Conservation (phyloP, 257 asterid genomes). For the Solanum boliviense region DNA sequence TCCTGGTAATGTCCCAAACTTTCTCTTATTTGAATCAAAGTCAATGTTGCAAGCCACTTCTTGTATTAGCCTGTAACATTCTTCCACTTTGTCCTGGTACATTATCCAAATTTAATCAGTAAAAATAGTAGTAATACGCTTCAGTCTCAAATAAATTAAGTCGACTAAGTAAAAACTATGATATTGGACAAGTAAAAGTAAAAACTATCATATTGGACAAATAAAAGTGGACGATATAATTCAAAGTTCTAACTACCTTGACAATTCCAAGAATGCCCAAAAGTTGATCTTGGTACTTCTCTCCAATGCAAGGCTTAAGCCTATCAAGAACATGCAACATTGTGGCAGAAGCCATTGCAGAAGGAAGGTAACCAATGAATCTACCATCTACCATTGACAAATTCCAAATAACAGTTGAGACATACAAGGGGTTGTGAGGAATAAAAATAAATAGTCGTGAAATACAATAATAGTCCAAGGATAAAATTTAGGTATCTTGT, state of each 20-base stretch:
- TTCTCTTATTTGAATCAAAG: slow-evolving; percentile 36
- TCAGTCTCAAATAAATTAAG: not conserved
- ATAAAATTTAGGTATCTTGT: no score
- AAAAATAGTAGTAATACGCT: not conserved
- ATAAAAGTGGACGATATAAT: not conserved
- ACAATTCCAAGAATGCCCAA: slow-evolving; percentile 50
- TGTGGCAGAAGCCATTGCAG: slow-evolving; percentile 77
- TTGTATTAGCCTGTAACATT: slow-evolving; percentile 40
- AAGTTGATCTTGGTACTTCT: slow-evolving; percentile 44
- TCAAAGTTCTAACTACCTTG: slow-evolving; percentile 30
- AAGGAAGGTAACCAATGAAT: slow-evolving; percentile 51
- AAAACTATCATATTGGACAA: not conserved
- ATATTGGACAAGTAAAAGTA: no score
- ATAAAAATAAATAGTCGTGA: no score
- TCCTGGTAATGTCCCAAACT: slow-evolving; percentile 38
- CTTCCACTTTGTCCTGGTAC: slow-evolving; percentile 58
- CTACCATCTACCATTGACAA: slow-evolving; percentile 43
- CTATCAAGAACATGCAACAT: slow-evolving; percentile 56
- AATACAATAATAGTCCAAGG: no score
- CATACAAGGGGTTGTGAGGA: not conserved
- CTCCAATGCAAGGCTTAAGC: slow-evolving; percentile 40
- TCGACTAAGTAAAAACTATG: not conserved
- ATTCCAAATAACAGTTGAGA: not conserved
- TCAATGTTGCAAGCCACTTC: slow-evolving; percentile 32
- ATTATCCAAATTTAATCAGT: not conserved